Evolutionary conservation across 2,329 filamentous ascomycete genomes (phyloP), one percentile per base, ranked within the genome.

Genomic region (Verticillium tricorpus): DNA sequence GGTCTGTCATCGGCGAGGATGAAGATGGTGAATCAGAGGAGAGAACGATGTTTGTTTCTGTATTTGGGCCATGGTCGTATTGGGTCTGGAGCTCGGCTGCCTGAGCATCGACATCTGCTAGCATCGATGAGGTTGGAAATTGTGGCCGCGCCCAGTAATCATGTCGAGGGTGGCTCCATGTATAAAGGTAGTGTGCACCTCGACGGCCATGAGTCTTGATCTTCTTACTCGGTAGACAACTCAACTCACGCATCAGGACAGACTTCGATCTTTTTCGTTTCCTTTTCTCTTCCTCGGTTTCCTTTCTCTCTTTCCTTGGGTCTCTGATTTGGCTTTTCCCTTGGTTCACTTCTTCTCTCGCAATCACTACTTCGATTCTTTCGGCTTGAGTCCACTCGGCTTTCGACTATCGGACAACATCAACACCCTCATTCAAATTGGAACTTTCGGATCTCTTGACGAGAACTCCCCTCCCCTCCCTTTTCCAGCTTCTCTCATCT

Each of bases 261-360:
- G 19, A 19, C 11, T 14, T 22, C 45, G 45, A 25, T 32, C 25
- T 67, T 65, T 60, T 55, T 66, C 69, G 61, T 63, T 65, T 64
- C 56, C 61, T 65, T 69, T 66, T 66, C 61, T 67, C 61, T 67
- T 61, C 68, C 56, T 67, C 60, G 64, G 62, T 69, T 66, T 67
- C 62, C 58, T 68, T 57, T 61, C 63, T 37, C 57, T 52, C 60
- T 61, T 63, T 56, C 64, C 64, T 57, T 65, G 59, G 68, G 65
- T 60, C 64, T 69, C 59, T 62, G 63, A 60, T 61, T 60, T 57
- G 31, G 45, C 45, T 22, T 22, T 52, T 52, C 45, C 45, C 45
- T 52, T 12, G 45, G 45, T 22, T 25, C 45, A 52, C 45, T 22
- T 22, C 14, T 35, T 52, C 60, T 60, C 34, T 37, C n/a, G 54